Evolutionary conservation across 2,329 filamentous ascomycete genomes (phyloP).

Genomic region (Xylaria digitata): DNA sequence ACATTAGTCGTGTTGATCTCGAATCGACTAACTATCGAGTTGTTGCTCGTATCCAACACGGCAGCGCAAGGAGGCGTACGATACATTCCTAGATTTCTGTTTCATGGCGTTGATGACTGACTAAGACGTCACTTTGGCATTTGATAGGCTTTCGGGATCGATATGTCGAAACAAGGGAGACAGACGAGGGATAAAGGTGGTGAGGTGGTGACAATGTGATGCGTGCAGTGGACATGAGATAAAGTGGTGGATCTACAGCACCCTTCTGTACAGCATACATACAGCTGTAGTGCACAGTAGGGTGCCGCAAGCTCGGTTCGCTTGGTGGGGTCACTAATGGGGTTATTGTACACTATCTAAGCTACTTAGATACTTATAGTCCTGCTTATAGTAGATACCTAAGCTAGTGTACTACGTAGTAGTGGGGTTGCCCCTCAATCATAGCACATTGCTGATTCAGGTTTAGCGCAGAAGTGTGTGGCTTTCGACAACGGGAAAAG

Average conservation of each 20-base stretch:
- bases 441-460: not conserved
- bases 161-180: not conserved
- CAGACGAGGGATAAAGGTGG: no score
- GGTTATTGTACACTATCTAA: not conserved
- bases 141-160: not conserved
- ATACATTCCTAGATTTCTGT: not conserved
- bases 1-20: slow-evolving; percentile 18
- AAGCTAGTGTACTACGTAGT: not conserved
- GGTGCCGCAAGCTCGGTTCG: slow-evolving; percentile 10
- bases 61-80: not conserved
- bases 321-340: slow-evolving; percentile 11
- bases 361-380: not conserved
- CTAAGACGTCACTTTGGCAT: no score
- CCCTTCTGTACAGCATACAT: slow-evolving; percentile 11
- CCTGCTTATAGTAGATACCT: not conserved
- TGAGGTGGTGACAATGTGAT: no score
- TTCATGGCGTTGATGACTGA: not conserved
- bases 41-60: not conserved
- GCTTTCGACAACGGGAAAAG: slow-evolving; percentile 11
- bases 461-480: no score
- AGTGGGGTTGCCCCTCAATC: not conserved
- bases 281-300: not conserved
- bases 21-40: not conserved
- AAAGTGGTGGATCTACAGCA: slow-evolving; percentile 2
- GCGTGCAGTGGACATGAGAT: not conserved